Evolutionary conservation across 176 grass and related monocot species (phyloP).

Genomic region (Juncus inflexus): DNA sequence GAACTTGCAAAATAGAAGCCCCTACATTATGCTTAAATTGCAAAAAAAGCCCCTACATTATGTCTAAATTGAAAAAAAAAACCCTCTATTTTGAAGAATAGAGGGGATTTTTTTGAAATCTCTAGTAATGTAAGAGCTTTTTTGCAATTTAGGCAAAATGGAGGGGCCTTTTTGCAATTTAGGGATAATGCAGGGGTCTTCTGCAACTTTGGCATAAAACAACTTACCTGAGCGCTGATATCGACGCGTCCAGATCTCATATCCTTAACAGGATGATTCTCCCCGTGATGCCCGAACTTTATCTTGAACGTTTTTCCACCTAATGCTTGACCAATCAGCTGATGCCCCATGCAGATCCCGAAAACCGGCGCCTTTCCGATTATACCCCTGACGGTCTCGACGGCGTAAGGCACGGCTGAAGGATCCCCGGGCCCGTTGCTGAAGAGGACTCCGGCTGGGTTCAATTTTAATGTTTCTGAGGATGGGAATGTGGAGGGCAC

Average conservation of each 20-base stretch:
- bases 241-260: conserved; percentile 70
- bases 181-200: too few species aligned
- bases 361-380: conserved; percentile 91
- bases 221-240: conserved; percentile 95
- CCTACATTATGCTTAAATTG: too few species aligned
- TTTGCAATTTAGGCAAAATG: too few species aligned
- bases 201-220: too few species aligned
- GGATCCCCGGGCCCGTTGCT: conserved; percentile 99
- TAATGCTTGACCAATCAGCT: conserved; percentile 92
- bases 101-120: too few species aligned
- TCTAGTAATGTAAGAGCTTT: too few species aligned
- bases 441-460: conserved; percentile 92
- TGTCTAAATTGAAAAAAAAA: too few species aligned
- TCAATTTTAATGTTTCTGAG: conserved; percentile 57
- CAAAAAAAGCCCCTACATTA: too few species aligned
- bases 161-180: neutral
- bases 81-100: too few species aligned
- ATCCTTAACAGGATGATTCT: conserved; percentile 89
- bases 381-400: conserved; percentile 84
- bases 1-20: too few species aligned
- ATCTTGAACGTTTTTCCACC: conserved; percentile 99
- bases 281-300: conserved; percentile 99
- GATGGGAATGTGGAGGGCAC: conserved; percentile 92
- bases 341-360: conserved; percentile 98
- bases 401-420: conserved; percentile 90